Percentiles rank a stretch among this genome's conserved stretches.
These are phyloP conservation scores for carrot (Daucus carota) DNA, from an alignment of 129 eudicot genomes.

Conservation along the genomic window DH1_v3.0 NC_030384.2:32804001-32804500, in stretches of 20 bases:
- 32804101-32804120: constrained; percentile 2
- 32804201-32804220: constrained; percentile 19
- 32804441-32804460: constrained; percentile 15
- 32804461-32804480: constrained; percentile 25
- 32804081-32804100: not conserved
- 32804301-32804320: constrained; percentile 92
- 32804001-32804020: constrained; percentile 85
- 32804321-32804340: constrained; percentile 63
- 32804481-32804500: constrained; percentile 18
- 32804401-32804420: constrained; percentile 18
- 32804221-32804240: constrained; percentile 27
- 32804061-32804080: not conserved
- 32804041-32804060: constrained; percentile 2
- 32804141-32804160: constrained; percentile 32
- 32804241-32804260: constrained; percentile 36
- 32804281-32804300: constrained; percentile 63
- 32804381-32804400: constrained; percentile 17
- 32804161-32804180: constrained; percentile 16
- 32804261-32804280: constrained; percentile 68
- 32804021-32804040: constrained; percentile 62
- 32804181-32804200: constrained; percentile 31
- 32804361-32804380: constrained; percentile 35
- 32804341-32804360: constrained; percentile 42
- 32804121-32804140: constrained; percentile 44
- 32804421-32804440: constrained; percentile 9